A percentile compares a stretch with the other conserved stretches of the same genome.
Evolutionary conservation across 2,329 filamentous ascomycete genomes (phyloP).

Genomic region (Aspergillus bombycis): DNA sequence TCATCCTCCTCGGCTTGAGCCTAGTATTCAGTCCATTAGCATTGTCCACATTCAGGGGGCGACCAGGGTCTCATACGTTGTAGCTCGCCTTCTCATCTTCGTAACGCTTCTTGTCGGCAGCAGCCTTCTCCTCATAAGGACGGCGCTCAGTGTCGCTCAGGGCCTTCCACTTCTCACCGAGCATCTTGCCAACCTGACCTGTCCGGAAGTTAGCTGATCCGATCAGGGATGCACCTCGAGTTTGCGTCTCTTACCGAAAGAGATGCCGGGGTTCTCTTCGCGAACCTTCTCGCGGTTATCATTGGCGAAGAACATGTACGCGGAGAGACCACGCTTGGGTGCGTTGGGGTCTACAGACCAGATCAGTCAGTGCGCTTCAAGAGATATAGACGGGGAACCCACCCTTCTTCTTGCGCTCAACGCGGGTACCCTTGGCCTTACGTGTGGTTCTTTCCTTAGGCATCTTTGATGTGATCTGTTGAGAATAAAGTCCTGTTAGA

Average conservation of each 20-base stretch:
- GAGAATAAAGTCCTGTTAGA: slow-evolving; percentile 18
- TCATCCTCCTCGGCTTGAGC: slow-evolving; percentile 64
- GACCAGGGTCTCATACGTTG: slow-evolving; percentile 64
- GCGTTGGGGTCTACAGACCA: slow-evolving; percentile 81
- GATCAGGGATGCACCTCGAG: background rate
- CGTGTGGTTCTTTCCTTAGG: slow-evolving; percentile 69
- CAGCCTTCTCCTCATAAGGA: slow-evolving; percentile 96
- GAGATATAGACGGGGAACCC: slow-evolving; percentile 28
- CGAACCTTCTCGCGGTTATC: slow-evolving; percentile 98
- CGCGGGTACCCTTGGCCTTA: slow-evolving; percentile 59
- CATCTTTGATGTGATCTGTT: slow-evolving; percentile 54
- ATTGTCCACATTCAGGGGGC: background rate
- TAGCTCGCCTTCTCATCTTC: slow-evolving; percentile 97
- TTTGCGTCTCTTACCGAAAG: slow-evolving; percentile 70
- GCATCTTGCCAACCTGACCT: slow-evolving; percentile 96
- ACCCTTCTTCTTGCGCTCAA: slow-evolving; percentile 75
- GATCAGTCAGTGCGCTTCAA: slow-evolving; percentile 21
- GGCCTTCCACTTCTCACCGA: slow-evolving; percentile 98
- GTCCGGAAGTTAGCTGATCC: slow-evolving; percentile 23
- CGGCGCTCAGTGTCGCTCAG: slow-evolving; percentile 88
- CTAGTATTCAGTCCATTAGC: slow-evolving; percentile 36
- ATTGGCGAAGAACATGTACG: slow-evolving; percentile 99
- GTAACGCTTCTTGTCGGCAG: slow-evolving; percentile 97
- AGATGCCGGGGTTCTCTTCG: slow-evolving; percentile 96
- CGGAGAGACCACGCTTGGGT: slow-evolving; percentile 97